phyloP scores from a whole-genome alignment of 345 rosid species.

The Carallia pectinifolia region DNA sequence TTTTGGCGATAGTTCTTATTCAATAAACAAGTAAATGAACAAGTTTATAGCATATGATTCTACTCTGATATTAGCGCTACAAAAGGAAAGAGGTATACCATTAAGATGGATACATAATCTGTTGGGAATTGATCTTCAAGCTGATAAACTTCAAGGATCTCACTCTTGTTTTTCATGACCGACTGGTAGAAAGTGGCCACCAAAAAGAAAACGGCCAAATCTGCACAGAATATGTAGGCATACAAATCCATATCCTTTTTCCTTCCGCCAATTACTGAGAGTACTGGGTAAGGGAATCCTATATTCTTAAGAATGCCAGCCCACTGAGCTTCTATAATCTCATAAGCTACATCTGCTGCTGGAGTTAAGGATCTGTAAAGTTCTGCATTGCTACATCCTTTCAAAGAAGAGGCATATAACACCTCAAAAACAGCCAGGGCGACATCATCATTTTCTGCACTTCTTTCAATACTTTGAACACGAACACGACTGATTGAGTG shows the following conservation, averaged over 20 bases:
- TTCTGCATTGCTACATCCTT: slow-evolving; percentile 14
- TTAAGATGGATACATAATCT: slow-evolving; percentile 42
- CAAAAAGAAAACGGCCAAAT: slow-evolving; percentile 43
- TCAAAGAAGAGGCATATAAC: slow-evolving; percentile 34
- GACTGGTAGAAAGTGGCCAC: slow-evolving; percentile 42
- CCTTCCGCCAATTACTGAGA: slow-evolving; percentile 46
- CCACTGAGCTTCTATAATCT: slow-evolving; percentile 34
- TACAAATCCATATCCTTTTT: slow-evolving; percentile 44
- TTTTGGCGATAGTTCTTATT: not conserved
- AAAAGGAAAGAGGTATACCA: slow-evolving; percentile 28
- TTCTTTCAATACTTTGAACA: slow-evolving; percentile 42
- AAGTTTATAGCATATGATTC: not conserved
- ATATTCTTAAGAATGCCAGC: slow-evolving; percentile 29
- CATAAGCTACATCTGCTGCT: slow-evolving; percentile 46
- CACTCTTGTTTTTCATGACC: slow-evolving; percentile 45
- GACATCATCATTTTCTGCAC: slow-evolving; percentile 34
- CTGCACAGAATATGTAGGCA: slow-evolving; percentile 49
- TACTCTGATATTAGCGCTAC: not conserved
- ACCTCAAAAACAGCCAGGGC: slow-evolving; percentile 48
- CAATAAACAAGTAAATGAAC: not conserved
- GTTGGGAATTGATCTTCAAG: slow-evolving; percentile 51
- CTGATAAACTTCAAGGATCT: slow-evolving; percentile 51
- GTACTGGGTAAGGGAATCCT: slow-evolving; percentile 38
- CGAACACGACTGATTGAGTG: slow-evolving; percentile 35
- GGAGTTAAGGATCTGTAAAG: slow-evolving; percentile 41